phyloP scores from a whole-genome alignment of 371 early-diverging fungal genomes.

The Nematocida major region DNA sequence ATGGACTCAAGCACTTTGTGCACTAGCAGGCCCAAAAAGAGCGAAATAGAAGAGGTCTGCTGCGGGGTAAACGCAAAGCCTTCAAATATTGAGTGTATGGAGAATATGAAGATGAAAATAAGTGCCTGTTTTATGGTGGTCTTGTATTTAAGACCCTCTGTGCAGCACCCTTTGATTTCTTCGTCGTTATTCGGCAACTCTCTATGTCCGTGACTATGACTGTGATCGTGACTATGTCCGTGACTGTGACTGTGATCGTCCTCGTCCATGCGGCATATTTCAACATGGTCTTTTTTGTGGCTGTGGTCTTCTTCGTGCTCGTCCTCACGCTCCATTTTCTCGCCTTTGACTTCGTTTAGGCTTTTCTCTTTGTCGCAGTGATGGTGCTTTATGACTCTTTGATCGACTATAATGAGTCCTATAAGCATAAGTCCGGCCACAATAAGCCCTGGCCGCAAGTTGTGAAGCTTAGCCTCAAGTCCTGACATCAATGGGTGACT shows the following conservation, averaged over 20 bases:
- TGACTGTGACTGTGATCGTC: constrained; percentile 1
- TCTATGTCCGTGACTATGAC: neutral
- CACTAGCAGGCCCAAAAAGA: constrained; percentile 36
- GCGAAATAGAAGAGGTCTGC: neutral
- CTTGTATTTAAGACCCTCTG: constrained; percentile 41
- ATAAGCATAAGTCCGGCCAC: constrained; percentile 58
- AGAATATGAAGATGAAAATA: constrained; percentile 50
- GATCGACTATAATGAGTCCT: constrained; percentile 57
- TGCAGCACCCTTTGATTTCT: constrained; percentile 43
- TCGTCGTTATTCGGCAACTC: neutral
- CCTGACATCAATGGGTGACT: too few relatives aligned
- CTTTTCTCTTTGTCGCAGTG: constrained; percentile 58
- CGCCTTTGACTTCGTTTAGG: neutral
- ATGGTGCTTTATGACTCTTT: constrained; percentile 57
- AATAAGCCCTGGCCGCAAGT: constrained; percentile 45
- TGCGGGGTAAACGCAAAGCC: constrained; percentile 38
- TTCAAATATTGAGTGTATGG: constrained; percentile 54
- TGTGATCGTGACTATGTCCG: neutral
- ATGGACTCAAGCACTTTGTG: constrained; percentile 53
- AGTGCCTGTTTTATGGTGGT: constrained; percentile 48
- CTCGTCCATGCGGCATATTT: neutral
- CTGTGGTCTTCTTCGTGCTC: neutral
- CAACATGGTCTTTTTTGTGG: neutral
- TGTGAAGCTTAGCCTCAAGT: neutral
- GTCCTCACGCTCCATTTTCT: neutral